Percentiles rank a stretch among this genome's conserved stretches.
phyloP scores from a whole-genome alignment of 2,329 filamentous ascomycete genomes.

The Cladorrhinum sp. region DNA sequence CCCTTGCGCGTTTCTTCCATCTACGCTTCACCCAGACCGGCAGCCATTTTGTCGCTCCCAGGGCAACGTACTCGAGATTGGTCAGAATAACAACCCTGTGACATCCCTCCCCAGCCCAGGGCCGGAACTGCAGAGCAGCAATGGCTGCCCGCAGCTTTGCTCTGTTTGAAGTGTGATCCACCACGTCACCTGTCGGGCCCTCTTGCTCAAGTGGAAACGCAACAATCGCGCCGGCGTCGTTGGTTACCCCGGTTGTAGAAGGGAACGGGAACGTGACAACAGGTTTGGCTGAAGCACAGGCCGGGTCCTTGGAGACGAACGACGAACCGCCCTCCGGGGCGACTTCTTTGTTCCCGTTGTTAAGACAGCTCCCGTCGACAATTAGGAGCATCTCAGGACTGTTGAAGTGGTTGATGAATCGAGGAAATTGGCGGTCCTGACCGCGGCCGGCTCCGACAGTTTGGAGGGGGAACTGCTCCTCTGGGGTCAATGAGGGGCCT shows the following conservation, averaged over 20 bases:
- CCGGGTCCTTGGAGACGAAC: constrained; percentile 30
- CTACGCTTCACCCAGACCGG: constrained; percentile 38
- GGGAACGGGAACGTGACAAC: constrained; percentile 9
- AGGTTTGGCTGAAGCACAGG: not conserved
- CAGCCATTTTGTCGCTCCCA: constrained; percentile 40
- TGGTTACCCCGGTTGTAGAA: not conserved
- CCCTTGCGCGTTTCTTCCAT: constrained; percentile 31
- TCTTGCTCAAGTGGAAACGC: constrained; percentile 36
- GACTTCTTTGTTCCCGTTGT: constrained; percentile 33
- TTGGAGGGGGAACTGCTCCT: constrained; percentile 35
- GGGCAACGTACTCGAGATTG: constrained; percentile 45
- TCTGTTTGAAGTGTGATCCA: constrained; percentile 41
- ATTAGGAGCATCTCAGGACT: constrained; percentile 39
- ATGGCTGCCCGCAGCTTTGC: constrained; percentile 47
- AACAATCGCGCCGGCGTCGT: constrained; percentile 21
- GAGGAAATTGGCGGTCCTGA: constrained; percentile 27
- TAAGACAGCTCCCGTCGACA: constrained; percentile 40
- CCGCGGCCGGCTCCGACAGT: constrained; percentile 19
- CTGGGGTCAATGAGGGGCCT: constrained; percentile 29
- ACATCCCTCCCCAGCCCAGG: constrained; percentile 44
- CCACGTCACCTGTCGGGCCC: constrained; percentile 34
- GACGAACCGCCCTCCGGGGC: constrained; percentile 28
- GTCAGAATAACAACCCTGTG: constrained; percentile 44
- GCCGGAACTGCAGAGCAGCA: constrained; percentile 40
- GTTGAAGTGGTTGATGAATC: constrained; percentile 36